Evolutionary conservation across 164 flowering plant species (phyloP), one percentile per base, ranked within the genome.

Genomic region (Macadamia integrifolia): DNA sequence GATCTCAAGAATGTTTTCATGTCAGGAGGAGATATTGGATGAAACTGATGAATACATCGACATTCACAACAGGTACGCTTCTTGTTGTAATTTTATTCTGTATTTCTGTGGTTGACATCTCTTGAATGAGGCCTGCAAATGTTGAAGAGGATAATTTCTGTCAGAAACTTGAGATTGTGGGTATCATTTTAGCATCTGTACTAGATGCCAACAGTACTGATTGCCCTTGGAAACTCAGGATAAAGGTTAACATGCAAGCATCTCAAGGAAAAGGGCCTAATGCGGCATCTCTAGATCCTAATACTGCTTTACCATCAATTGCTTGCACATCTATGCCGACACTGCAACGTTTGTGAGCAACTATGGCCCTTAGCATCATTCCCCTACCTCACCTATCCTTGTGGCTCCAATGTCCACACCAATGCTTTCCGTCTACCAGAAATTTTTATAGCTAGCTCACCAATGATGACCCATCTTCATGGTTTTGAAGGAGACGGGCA

Each of bases 21-120:
- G 17, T 18, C 91, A 93, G 97, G 98, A 93, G 84, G 98, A 93
- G 84, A 93, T 93, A 77, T 66, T 90, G 78, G 98, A 93, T 70
- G 98, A 93, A 75, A 90, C 97, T 11, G 98, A 93, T 80, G 97
- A 89, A 76, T 93, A 90, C 59, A 88, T 93, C 58, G 87, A 93
- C 69, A 87, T 91, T 66, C 97, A 91, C 75, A 93, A 93, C 79
- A 87, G 92, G 98, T 93, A 81, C 74, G 49, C 0, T 29, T 57
- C 44, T 1, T 53, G 6, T 17, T 69, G 28, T 15, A 13, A 58
- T 63, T 50, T 49, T 18, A 14, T 32, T 9, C 42, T 13, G 30
- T 23, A 9, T 18, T 66, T 18, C 31, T 40, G 5, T 63, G 6
- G 7, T 9, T 28, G n/a, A 48, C 17, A 23, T 48, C 30, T 62